Percentiles rank a stretch among this genome's conserved stretches.
phyloP scores from a whole-genome alignment of 257 asterid species.

The Nicotiana obtusifolia region DNA sequence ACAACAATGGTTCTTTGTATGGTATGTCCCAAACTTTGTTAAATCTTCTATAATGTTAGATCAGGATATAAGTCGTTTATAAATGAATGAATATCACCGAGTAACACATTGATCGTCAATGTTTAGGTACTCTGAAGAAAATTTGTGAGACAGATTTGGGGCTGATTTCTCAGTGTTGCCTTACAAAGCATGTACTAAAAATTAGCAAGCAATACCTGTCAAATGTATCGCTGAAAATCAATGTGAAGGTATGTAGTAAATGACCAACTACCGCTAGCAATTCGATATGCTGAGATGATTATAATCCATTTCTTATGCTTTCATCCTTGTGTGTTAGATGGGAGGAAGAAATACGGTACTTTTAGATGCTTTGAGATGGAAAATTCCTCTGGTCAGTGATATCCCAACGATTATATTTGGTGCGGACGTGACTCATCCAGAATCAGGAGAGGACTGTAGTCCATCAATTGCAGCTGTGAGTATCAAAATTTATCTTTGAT shows the following conservation, averaged over 20 bases:
- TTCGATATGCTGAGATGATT: background rate
- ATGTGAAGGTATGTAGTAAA: slow-evolving; percentile 60
- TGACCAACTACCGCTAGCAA: background rate
- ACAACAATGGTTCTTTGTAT: slow-evolving; percentile 84
- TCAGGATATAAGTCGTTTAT: background rate
- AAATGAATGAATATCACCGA: background rate
- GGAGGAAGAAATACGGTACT: slow-evolving; percentile 96
- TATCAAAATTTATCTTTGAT: background rate
- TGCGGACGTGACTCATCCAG: slow-evolving; percentile 98
- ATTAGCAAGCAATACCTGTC: slow-evolving; percentile 96
- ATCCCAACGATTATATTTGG: slow-evolving; percentile 96
- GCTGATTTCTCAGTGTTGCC: slow-evolving; percentile 86
- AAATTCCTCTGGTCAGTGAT: slow-evolving; percentile 91
- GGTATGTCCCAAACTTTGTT: slow-evolving; percentile 34
- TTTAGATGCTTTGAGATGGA: slow-evolving; percentile 82
- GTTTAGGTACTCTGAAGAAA: slow-evolving; percentile 78
- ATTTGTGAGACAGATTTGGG: slow-evolving; percentile 98
- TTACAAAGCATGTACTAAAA: slow-evolving; percentile 89
- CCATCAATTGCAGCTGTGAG: slow-evolving; percentile 97
- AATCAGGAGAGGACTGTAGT: slow-evolving; percentile 92
- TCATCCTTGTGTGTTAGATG: slow-evolving; percentile 50
- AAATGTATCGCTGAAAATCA: slow-evolving; percentile 90
- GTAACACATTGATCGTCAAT: background rate
- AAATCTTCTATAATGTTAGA: background rate
- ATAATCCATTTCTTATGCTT: background rate